Evolutionary conservation across 1,284 basidiomycete species (phyloP).

Genomic region (Ganoderma multipileum): DNA sequence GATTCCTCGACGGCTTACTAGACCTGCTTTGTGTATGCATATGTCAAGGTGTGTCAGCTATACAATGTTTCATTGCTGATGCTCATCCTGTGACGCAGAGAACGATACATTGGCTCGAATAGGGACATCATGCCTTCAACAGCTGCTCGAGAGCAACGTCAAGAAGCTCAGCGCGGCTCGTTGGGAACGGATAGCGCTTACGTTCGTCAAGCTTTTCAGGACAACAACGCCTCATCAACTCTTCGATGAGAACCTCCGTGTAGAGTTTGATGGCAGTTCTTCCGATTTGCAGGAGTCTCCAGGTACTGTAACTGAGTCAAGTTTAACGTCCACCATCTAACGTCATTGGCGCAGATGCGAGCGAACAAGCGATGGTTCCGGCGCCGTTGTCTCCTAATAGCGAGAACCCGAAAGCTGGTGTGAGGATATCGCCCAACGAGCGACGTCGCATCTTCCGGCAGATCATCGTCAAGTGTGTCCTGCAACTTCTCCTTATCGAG

Average conservation of each 20-base stretch:
- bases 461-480: conserved; percentile 99
- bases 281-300: conserved; percentile 62
- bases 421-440: conserved; percentile 65
- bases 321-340: conserved; percentile 4
- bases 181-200: conserved; percentile 94
- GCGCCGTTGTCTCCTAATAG: conserved; percentile 76
- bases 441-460: conserved; percentile 96
- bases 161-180: conserved; percentile 83
- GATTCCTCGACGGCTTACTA: conserved; percentile 89
- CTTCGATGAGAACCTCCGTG: conserved; percentile 88
- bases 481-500: conserved; percentile 96
- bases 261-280: conserved; percentile 75
- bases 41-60: conserved; percentile 81
- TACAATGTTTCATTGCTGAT: not conserved
- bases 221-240: conserved; percentile 98
- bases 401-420: conserved; percentile 55
- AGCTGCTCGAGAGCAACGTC: conserved; percentile 94
- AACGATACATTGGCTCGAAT: conserved; percentile 98
- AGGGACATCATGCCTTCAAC: conserved; percentile 97
- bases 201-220: conserved; percentile 95
- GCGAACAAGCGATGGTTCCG: conserved; percentile 76
- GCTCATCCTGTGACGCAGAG: conserved; percentile 57
- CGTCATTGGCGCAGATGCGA: conserved; percentile 53
- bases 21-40: conserved; percentile 97
- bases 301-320: conserved; percentile 44